phyloP scores from a whole-genome alignment of 805 yeast species.

The Huiozyma naganishii region DNA sequence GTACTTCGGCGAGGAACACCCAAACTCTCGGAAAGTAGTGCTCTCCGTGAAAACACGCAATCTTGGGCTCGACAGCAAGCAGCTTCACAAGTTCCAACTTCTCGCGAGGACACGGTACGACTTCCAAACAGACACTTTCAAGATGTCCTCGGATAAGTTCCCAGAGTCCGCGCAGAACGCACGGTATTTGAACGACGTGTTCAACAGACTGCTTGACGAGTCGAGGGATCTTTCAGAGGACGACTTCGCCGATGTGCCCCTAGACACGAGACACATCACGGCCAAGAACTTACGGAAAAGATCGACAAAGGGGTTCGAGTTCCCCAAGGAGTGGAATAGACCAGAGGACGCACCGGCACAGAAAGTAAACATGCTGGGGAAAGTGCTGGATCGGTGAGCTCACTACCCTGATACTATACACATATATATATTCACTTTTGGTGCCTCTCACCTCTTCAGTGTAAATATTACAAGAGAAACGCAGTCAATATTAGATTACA shows the following conservation, averaged over 20 bases:
- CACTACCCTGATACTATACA: background rate
- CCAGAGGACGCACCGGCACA: slow-evolving; percentile 60
- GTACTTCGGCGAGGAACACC: slow-evolving; percentile 50
- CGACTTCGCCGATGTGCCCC: slow-evolving; percentile 65
- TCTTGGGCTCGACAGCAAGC: slow-evolving; percentile 40
- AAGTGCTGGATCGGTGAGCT: slow-evolving; percentile 2
- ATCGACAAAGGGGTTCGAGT: slow-evolving; percentile 32
- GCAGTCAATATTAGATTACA: too few relatives aligned
- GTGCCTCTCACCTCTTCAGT: background rate
- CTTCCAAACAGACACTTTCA: slow-evolving; percentile 44
- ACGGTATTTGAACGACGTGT: slow-evolving; percentile 51
- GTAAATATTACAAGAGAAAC: too few relatives aligned
- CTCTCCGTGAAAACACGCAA: slow-evolving; percentile 43
- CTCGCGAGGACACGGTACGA: slow-evolving; percentile 73
- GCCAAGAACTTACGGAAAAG: slow-evolving; percentile 36
- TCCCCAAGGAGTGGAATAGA: slow-evolving; percentile 75
- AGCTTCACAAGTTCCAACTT: slow-evolving; percentile 65
- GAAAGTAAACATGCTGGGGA: slow-evolving; percentile 14
- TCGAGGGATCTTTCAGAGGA: slow-evolving; percentile 48
- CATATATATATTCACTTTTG: background rate
- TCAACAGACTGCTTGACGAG: slow-evolving; percentile 50
- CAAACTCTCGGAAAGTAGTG: slow-evolving; percentile 49
- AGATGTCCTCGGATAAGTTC: slow-evolving; percentile 53
- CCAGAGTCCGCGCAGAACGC: slow-evolving; percentile 82
- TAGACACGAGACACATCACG: slow-evolving; percentile 62